Evolutionary conservation across 352 stramenopile species (phyloP), one percentile per base, ranked within the genome.

Genomic region (Pythium rishiriense): DNA sequence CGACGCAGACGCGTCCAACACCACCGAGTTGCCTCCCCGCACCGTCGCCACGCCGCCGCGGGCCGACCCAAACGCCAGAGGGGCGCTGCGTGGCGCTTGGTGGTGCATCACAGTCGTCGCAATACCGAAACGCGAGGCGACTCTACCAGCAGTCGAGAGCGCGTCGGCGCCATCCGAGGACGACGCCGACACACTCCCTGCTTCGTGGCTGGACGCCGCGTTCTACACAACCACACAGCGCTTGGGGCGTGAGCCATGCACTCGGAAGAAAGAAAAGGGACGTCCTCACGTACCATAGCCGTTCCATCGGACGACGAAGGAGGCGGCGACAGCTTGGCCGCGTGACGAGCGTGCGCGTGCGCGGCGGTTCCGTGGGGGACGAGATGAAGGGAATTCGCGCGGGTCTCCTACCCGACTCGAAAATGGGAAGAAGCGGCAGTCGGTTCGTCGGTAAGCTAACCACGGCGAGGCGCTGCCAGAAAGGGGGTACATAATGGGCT

Each of bases 251-350:
- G 24, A 66, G 50, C 35, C 11, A 58, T 42, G 33, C 10, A 14
- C 22, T n/a, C n/a, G n/a, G 59, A 14, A 43, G 21, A 52, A n/a
- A 6, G 7, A 56, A 24, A 25, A 12, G 29, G 3, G 21, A 15
- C 7, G 5, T 4, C 28, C 49, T 19, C 9, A 62, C 66, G 29
- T 47, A 73, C 66, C 66, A 73, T 73, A 62, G 59, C 54, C 51
- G 60, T 43, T 58, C 60, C 66, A 73, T 73, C 66, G 60, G 60
- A 68, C 39, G 59, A 62, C 43, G 59, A 64, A 43, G 22, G 52
- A 62, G 60, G 60, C 50, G 52, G 59, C 59, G 61, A 73, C 66
- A 69, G 61, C 55, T 66, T 69, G 59, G 60, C 50, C 59, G 56
- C 57, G 35, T 61, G n/a, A n/a, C n/a, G n/a, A n/a, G n/a, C n/a